A percentile compares a stretch with the other conserved stretches of the same genome.
Conservation (phyloP, 768 basidiomycete genomes). For the Phanerodontia chrysosporium region DNA sequence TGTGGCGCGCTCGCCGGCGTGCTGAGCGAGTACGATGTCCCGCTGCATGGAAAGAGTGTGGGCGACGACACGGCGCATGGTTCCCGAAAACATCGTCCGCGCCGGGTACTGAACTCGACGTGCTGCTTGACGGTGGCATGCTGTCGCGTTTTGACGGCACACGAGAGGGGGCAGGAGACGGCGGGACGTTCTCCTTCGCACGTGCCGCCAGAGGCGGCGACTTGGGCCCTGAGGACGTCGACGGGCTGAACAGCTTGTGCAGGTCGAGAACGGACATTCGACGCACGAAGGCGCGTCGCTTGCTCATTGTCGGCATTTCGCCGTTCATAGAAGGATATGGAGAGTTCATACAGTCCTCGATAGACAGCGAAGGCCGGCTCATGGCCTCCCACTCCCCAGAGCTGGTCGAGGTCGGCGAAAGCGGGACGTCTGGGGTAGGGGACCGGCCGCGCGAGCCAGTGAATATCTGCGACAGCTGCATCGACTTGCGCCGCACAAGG, state of each 20-base stretch:
- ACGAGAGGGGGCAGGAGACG: background rate
- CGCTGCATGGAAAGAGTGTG: conserved; percentile 10
- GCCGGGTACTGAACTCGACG: conserved; percentile 4
- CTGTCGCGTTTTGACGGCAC: conserved; percentile 2
- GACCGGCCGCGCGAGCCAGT: conserved; percentile 10
- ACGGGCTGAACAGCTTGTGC: conserved; percentile 26
- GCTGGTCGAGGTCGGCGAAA: conserved; percentile 9
- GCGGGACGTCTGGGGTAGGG: conserved; percentile 11
- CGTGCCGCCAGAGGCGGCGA: background rate
- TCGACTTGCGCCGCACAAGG: conserved; percentile 20
- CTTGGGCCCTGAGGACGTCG: background rate
- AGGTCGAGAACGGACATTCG: conserved; percentile 32
- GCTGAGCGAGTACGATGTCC: background rate
- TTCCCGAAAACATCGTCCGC: background rate
- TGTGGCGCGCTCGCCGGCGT: conserved; percentile 2
- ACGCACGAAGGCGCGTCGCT: conserved; percentile 24
- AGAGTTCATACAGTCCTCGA: conserved; percentile 17
- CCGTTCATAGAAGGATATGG: background rate
- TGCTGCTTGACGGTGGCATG: conserved; percentile 3
- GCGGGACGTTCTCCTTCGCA: background rate
- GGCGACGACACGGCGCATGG: background rate
- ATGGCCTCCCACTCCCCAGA: conserved; percentile 6
- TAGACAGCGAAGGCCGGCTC: conserved; percentile 14
- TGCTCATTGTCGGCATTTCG: conserved; percentile 18
- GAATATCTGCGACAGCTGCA: conserved; percentile 27